Base-by-base conservation (phyloP, 2,329 filamentous ascomycete species). In the Basipetospora chlamydospora region DNA sequence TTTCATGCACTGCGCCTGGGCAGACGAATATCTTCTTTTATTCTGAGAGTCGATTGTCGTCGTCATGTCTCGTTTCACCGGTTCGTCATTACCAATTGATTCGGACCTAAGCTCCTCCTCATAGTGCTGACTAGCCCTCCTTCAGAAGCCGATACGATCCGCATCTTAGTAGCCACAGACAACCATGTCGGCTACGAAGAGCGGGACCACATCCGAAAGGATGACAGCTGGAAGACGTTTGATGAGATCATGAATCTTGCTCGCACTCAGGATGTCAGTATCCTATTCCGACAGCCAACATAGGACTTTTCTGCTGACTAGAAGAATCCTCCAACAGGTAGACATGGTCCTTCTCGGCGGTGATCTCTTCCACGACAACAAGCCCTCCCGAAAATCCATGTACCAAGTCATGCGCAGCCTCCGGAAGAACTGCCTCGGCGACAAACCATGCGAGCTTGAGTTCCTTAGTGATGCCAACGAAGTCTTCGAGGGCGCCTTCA, bases 151-250 rank as follows among this genome's bases (percentile, higher is more conserved):
- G 85, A 98, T 60, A 93, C 85, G 0, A 95, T 98, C 51, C 84
- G 85, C 45, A 90, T 98, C 45, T 76, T 98, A 26, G 71, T 98
- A 41, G 80, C 90, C 26, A 96, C 88, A 12, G 90, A 98, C 56
- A 96, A 92, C 48, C 90, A 98, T 80, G 90, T 98, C 42, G 90
- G 90, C 36, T 96, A 86, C 58, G 83, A 85, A 52, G 90, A 98
- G 59, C 78, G 87, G 48, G 87, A 98, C 56, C 74, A 84, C 2
- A 82, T 90, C 42, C 84, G 90, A n/a, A 88, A 87, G 45, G 84
- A 96, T 54, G 90, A 98, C 56, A 95, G 86, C 59, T 96, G 88
- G 87, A 80, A 77, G 53, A 85, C 80, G 3, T 98, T 98, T 60
- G 81, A 98, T 54, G 90, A 98, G 58, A 76, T 95, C 42, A 85